Conservation (phyloP, 1,139 yeast genomes). For the Arxiozyma slooffiae region DNA sequence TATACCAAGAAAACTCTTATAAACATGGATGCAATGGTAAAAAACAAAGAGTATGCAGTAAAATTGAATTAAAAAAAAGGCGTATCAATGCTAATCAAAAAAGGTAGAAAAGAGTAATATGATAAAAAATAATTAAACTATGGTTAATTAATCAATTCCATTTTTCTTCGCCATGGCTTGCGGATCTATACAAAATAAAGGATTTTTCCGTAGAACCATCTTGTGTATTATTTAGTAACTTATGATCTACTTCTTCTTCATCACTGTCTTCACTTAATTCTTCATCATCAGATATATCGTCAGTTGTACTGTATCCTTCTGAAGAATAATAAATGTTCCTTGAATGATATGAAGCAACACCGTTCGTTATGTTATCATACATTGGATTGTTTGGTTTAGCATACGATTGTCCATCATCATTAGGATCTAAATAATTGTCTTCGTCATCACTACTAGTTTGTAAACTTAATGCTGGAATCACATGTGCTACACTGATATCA, state of each 20-base stretch:
- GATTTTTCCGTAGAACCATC: constrained; percentile 21
- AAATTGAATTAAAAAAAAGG: background rate
- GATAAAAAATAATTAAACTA: too few species aligned
- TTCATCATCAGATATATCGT: constrained; percentile 17
- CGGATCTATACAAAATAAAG: constrained; percentile 35
- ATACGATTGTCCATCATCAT: constrained; percentile 68
- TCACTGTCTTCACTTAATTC: constrained; percentile 20
- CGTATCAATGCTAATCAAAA: background rate
- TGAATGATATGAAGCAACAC: constrained; percentile 18
- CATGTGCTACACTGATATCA: constrained; percentile 10
- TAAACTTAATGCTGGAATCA: background rate
- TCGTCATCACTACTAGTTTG: constrained; percentile 28
- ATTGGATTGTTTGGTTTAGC: constrained; percentile 49
- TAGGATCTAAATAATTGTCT: constrained; percentile 52
- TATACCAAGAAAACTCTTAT: background rate
- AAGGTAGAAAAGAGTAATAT: background rate
- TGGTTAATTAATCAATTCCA: constrained; percentile 28
- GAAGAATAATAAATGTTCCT: constrained; percentile 14
- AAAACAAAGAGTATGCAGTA: too few species aligned
- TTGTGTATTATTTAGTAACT: constrained; percentile 13
- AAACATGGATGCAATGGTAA: background rate
- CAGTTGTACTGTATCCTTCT: constrained; percentile 5
- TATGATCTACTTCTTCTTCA: constrained; percentile 10
- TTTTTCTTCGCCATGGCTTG: constrained; percentile 33
- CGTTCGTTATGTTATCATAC: constrained; percentile 32